Evolutionary conservation across 1,284 basidiomycete genomes (phyloP), one percentile per base, ranked within the genome.

Genomic region (Cerrena zonata): DNA sequence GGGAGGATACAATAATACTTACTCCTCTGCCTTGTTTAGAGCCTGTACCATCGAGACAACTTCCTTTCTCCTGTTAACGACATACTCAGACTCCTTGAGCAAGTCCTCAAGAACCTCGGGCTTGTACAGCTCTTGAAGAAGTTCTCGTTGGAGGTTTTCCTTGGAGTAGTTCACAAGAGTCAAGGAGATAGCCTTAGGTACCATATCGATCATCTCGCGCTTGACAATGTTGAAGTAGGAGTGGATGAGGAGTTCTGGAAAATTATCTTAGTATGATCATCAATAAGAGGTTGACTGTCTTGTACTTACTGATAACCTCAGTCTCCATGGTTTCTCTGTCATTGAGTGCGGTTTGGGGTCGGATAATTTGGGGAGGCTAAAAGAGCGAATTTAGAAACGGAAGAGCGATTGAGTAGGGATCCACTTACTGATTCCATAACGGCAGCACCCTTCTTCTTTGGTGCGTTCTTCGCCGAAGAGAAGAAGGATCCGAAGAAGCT

Each of bases 151-250:
- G 57, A 96, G 75, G 65, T 90, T 85, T 70, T 98, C 94, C 73
- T 97, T 97, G 56, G 93, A 86, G 68, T 85, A 84, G 64, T 85
- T 89, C 47, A 99, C 94, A 25, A 99, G 82, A 22, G 92, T 98
- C 62, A 94, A 76, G 49, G 93, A 89, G 67, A 99, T 96, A 34
- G 95, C 94, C 70, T 94, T 93, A 18, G 96, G 96, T 7, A 99
- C 91, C 94, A 98, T 98, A 71, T 99, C 96, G 65, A 98, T 98
- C 86, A 99, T 94, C 69, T 97, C 94, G 49, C 94, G 89, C 78
- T 99, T 98, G 56, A 97, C 92, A 58, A 97, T 92, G 70, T 94
- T 93, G 78, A 89, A 96, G 74, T 97, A 96, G 3, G 91, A 94
- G 65, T 87, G 80, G 58, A 95, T 94, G 61, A 95, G 81, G 41